A percentile compares a stretch with the other conserved stretches of the same genome.
Evolutionary conservation across 108 stramenopile species (phyloP).

Genomic region (Cyclotella sp.): DNA sequence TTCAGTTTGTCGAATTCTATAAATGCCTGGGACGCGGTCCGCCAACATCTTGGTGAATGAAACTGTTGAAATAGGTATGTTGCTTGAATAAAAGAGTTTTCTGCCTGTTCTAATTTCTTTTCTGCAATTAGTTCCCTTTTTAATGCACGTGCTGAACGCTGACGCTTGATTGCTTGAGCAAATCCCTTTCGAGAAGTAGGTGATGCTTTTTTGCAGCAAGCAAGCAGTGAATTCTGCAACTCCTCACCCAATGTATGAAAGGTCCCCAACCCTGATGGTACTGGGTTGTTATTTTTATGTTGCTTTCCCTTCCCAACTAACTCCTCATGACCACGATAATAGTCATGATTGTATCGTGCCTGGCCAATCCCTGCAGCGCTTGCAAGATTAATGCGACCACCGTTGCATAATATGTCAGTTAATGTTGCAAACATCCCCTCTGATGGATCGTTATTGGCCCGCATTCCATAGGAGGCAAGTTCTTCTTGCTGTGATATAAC

Average conservation of each 20-base stretch:
- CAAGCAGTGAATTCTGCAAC: background rate
- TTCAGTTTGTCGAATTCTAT: background rate
- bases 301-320: background rate
- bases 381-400: background rate
- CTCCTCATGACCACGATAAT: background rate
- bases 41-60: background rate
- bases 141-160: background rate
- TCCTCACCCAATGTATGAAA: background rate
- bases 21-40: background rate
- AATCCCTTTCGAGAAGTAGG: background rate
- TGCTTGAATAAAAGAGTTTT: background rate
- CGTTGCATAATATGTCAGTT: background rate
- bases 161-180: background rate
- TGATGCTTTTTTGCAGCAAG: background rate
- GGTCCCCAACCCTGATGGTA: background rate
- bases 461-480: background rate
- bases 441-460: background rate
- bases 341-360: background rate
- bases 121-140: background rate
- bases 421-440: slow-evolving; percentile 2
- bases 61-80: background rate
- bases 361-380: background rate
- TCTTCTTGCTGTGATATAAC: background rate
- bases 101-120: background rate
- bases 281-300: background rate